Evolutionary conservation across 2,329 filamentous ascomycete species (phyloP).

Genomic region (Xylariaceae sp.): DNA sequence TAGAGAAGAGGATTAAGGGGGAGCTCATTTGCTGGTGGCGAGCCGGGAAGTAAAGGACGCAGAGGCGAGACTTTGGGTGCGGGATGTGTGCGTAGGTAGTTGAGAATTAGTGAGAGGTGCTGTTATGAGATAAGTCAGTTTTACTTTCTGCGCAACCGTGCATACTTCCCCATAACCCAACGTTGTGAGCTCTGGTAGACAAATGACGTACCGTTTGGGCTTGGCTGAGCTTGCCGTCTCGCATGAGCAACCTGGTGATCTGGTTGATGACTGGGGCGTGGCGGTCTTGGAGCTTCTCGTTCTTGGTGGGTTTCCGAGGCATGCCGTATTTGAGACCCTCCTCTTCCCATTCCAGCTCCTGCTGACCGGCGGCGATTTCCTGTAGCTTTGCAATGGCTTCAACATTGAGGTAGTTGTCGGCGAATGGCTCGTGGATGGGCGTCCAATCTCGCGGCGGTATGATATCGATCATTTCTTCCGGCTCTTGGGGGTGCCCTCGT

Average conservation of each 20-base stretch:
- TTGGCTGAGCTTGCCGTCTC: slow-evolving; percentile 80
- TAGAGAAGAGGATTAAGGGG: slow-evolving; percentile 88
- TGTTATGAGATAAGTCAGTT: slow-evolving; percentile 33
- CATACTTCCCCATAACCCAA: no score
- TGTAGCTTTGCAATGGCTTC: slow-evolving; percentile 27
- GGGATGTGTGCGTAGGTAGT: slow-evolving; percentile 76
- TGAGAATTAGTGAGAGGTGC: slow-evolving; percentile 83
- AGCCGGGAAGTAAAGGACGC: slow-evolving; percentile 69
- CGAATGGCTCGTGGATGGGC: slow-evolving; percentile 18
- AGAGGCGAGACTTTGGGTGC: slow-evolving; percentile 70
- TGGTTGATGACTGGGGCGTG: slow-evolving; percentile 84
- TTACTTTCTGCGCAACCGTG: no score
- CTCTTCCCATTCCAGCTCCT: slow-evolving; percentile 28
- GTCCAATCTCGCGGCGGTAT: no score
- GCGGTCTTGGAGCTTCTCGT: slow-evolving; percentile 67
- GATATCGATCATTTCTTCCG: no score
- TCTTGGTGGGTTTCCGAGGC: slow-evolving; percentile 54
- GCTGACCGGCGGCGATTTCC: slow-evolving; percentile 25
- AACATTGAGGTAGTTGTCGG: slow-evolving; percentile 28
- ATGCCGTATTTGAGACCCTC: slow-evolving; percentile 74
- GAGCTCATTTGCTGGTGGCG: slow-evolving; percentile 72
- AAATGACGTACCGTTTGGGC: slow-evolving; percentile 68
- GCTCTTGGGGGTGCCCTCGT: no score
- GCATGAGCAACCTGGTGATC: slow-evolving; percentile 87
- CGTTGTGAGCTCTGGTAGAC: no score